Evolutionary conservation across 1,284 basidiomycete species (phyloP), one percentile per base, ranked within the genome.

Genomic region (Ustilago lituana): DNA sequence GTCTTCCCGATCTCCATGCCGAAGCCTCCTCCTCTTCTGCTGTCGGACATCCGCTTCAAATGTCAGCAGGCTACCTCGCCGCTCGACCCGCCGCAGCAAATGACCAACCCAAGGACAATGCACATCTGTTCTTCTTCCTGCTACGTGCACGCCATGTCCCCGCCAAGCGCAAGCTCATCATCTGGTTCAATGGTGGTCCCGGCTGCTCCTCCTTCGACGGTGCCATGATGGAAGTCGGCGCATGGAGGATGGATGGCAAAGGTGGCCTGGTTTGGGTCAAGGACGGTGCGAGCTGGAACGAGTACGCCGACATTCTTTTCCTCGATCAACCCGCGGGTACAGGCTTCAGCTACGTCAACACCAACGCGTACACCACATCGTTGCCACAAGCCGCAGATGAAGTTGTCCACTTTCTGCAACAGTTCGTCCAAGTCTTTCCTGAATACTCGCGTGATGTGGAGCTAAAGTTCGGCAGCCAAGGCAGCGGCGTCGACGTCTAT

Each of bases 141-240:
- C 86, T 93, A 31, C 92, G 94, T 82, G 93, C 94, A 26, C 87
- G 94, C 43, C 87, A 93, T 64, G 86, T 86, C 9, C 93, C 94
- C 11, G 93, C 95, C 76, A 92, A 88, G 82, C 90, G 94, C 78
- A 86, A 94, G 27, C 84, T 97, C 12, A 87, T 98, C 77, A 92
- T 98, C 79, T 98, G 95, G 95, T 93, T 97, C 82, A 98, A 98
- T 83, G 94, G 92, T 37, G 95, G 92, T 17, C 94, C 93, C 17
- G 95, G 96, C 33, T 98, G 95, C 82, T 96, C 93, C 0, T 94
- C 91, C 3, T 97, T 98, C 80, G 95, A 98, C 77, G 95, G 95
- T 5, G 86, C 94, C 29, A 90, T 99, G 89, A 96, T 99, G 94
- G 95, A 99, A 79, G 86, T 95, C 19, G 95, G 95, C 0, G 94